Evolutionary conservation across 208 protist genomes (phyloP), one percentile per base, ranked within the genome.

Genomic region (Borovskyia barvae): DNA sequence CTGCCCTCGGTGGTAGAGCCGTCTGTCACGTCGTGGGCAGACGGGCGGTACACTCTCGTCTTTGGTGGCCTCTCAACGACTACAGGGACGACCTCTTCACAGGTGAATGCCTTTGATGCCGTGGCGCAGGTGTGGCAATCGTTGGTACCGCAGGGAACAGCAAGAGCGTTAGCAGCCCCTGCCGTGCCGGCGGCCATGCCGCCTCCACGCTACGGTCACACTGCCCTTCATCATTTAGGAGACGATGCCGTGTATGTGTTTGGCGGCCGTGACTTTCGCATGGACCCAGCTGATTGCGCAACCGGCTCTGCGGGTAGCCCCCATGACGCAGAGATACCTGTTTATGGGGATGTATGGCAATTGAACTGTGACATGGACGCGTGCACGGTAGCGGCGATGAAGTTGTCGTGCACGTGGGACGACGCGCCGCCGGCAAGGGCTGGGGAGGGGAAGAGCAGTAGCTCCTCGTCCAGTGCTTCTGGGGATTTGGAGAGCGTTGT

Each of bases 231-330:
- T 61, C 65, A 72, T 30, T 40, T 59, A 0, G 42, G 55, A 3
- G 66, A 73, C 42, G 64, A 50, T 32, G 66, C 57, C n/a, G 57
- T 87, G 29, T 91, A 87, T 62, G 55, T 91, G n/a, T 91, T 82
- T 49, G 84, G 84, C 37, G 84, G 84, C 28, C 64, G 75, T 22
- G 69, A 63, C 24, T 45, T 47, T 14, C 28, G 35, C n/a, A 66
- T n/a, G n/a, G n/a, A n/a, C n/a, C n/a, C n/a, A n/a, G n/a, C n/a
- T n/a, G n/a, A n/a, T n/a, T n/a, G n/a, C n/a, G n/a, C n/a, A n/a
- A n/a, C n/a, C n/a, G n/a, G n/a, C n/a, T n/a, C n/a, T n/a, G n/a
- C n/a, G n/a, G n/a, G n/a, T n/a, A n/a, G n/a, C n/a, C n/a, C n/a
- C n/a, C n/a, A n/a, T n/a, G n/a, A n/a, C n/a, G n/a, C n/a, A n/a